Evolutionary conservation across 1,284 basidiomycete genomes (phyloP).

Genomic region (Pseudozyma sp.): DNA sequence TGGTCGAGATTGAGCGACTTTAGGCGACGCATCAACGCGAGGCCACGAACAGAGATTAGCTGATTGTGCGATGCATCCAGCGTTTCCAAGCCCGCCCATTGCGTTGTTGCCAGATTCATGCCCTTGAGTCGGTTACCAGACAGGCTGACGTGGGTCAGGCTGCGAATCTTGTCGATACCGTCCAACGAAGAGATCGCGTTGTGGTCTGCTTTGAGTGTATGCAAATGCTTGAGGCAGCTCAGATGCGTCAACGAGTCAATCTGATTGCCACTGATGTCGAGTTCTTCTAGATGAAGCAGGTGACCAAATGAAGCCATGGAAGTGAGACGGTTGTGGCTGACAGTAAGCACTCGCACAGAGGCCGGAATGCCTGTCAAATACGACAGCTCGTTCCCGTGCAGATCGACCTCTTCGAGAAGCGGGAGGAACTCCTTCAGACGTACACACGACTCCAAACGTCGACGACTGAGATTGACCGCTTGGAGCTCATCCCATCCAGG

Average conservation of each 20-base stretch:
- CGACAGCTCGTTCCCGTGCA: conserved; percentile 71
- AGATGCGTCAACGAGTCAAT: conserved; percentile 75
- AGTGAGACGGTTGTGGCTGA: conserved; percentile 75
- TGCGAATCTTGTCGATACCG: conserved; percentile 76
- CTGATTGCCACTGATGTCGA: conserved; percentile 91
- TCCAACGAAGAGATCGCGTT: conserved; percentile 83
- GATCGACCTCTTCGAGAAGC: conserved; percentile 79
- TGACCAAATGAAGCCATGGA: conserved; percentile 89
- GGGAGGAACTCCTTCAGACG: conserved; percentile 94
- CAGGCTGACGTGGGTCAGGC: conserved; percentile 83
- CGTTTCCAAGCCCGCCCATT: conserved; percentile 75
- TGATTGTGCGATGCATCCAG: conserved; percentile 84
- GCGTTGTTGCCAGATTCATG: conserved; percentile 72
- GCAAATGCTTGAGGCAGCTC: conserved; percentile 74
- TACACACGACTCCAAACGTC: conserved; percentile 87
- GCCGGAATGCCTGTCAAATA: conserved; percentile 64
- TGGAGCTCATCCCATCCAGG: conserved; percentile 89
- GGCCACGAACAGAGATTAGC: conserved; percentile 70
- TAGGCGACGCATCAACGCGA: conserved; percentile 69
- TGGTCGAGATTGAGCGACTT: conserved; percentile 85
- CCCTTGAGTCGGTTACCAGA: conserved; percentile 79
- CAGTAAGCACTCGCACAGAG: conserved; percentile 52
- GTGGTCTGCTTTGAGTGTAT: conserved; percentile 87
- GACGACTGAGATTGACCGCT: conserved; percentile 81
- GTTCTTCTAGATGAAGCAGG: conserved; percentile 83